phyloP scores from a whole-genome alignment of 2,329 filamentous ascomycete genomes.

The Talaromyces sp. region DNA sequence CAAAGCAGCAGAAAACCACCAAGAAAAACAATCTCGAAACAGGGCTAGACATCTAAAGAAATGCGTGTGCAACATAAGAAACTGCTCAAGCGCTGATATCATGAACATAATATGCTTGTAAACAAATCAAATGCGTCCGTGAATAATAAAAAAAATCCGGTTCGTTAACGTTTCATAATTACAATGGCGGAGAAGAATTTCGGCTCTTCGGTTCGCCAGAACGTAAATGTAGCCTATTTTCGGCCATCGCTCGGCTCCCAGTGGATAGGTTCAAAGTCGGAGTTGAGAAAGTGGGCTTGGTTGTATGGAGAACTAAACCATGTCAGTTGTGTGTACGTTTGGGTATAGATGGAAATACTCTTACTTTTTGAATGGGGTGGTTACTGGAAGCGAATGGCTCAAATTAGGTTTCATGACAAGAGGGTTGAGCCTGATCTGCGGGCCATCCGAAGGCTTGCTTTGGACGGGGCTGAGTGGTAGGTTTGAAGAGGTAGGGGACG shows the following conservation, averaged over 20 bases:
- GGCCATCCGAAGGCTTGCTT: constrained; percentile 30
- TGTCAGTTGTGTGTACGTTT: neutral
- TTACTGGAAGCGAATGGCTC: constrained; percentile 36
- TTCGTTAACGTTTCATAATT: neutral
- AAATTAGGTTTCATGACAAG: constrained; percentile 36
- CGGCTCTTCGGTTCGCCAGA: no score
- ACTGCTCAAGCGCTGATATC: neutral
- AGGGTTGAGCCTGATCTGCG: constrained; percentile 38
- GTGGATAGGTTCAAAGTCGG: constrained; percentile 42
- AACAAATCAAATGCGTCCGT: neutral
- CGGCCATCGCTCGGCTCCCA: constrained; percentile 38
- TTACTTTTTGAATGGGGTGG: constrained; percentile 39
- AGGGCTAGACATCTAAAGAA: neutral
- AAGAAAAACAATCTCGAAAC: neutral
- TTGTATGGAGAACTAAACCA: constrained; percentile 37
- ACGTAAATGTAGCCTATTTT: constrained; percentile 16
- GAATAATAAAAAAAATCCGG: neutral
- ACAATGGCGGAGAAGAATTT: neutral
- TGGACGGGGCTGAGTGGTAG: constrained; percentile 29
- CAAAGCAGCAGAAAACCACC: neutral
- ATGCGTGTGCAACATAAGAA: neutral
- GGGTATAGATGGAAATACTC: neutral
- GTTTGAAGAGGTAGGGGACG: constrained; percentile 22
- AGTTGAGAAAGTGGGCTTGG: constrained; percentile 42
- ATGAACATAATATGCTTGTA: neutral